Conservation (phyloP, 2,329 filamentous ascomycete genomes). For the Rasamsonia emersonii region DNA sequence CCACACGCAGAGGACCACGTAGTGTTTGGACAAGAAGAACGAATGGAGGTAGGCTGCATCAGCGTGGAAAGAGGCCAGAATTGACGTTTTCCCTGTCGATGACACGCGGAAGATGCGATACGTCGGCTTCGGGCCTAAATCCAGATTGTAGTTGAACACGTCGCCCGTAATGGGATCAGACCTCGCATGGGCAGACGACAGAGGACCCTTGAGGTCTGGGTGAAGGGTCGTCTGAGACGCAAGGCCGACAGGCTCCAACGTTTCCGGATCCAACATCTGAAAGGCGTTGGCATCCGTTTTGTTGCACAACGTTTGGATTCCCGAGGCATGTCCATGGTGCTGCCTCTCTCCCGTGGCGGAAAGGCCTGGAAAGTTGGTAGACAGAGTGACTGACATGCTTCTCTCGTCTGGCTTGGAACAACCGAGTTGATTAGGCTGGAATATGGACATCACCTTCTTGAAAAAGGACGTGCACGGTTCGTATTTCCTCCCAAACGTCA, state of each 20-base stretch:
- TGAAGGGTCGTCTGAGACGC: constrained; percentile 55
- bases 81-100: constrained; percentile 55
- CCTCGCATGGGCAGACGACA: constrained; percentile 64
- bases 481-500: constrained; percentile 61
- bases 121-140: constrained; percentile 46
- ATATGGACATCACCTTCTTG: constrained; percentile 59
- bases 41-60: constrained; percentile 72
- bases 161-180: constrained; percentile 66
- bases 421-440: constrained; percentile 27
- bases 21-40: constrained; percentile 62
- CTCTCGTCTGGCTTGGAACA: constrained; percentile 24
- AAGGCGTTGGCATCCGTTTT: constrained; percentile 50
- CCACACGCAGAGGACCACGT: constrained; percentile 66
- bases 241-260: constrained; percentile 63
- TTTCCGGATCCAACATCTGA: constrained; percentile 58
- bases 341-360: constrained; percentile 15
- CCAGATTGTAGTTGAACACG: constrained; percentile 74
- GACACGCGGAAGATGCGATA: constrained; percentile 65
- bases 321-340: constrained; percentile 20
- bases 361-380: constrained; percentile 55
- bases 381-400: constrained; percentile 60
- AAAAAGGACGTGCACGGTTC: constrained; percentile 70
- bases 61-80: constrained; percentile 58
- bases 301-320: constrained; percentile 47
- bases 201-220: constrained; percentile 56